Evolutionary conservation across 2,329 filamentous ascomycete species (phyloP), one percentile per base, ranked within the genome.

Genomic region (Thyridium curvatum): DNA sequence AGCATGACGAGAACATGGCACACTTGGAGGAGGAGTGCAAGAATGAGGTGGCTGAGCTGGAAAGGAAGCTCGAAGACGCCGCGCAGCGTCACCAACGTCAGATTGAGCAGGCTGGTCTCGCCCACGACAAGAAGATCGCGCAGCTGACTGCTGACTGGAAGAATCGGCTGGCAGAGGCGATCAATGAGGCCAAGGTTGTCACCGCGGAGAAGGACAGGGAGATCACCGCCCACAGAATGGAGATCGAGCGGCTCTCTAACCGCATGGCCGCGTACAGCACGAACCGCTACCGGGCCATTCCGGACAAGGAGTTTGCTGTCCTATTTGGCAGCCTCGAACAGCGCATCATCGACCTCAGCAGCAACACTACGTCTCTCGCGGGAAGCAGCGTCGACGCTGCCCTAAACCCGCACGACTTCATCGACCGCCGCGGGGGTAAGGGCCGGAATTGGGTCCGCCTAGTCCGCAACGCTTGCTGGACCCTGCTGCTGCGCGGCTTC

Each of bases 391-490:
- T 38, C 3, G 37, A 36, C 30, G 10, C 33, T 5, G 15, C 13
- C 16, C 29, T 39, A n/a, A 37, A 42, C 18, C 41, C 37, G 14
- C 30, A 18, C 3, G 30, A 28, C 8, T 39, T 40, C 31, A n/a
- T 37, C 12, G 26, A 9, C 15, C 8, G 37, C 14, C 29, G 16
- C 6, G 32, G 14, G 26, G 14, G 15, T 10, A 18, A 18, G 12
- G 21, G 9, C 18, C 17, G 34, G 15, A 29, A 18, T 9, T 40
- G 41, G 41, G 32, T 34, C 2, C 32, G 36, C 17, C 37, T 42
- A 13, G 17, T 42, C 3, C 26, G 30, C 12, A 39, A 31, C 30
- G 12, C 37, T 12, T 42, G 41, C 37, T 42, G 41, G 41, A n/a
- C 29, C 7, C 18, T 42, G 4, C 18, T 37, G 3, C 12, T 42